Percentiles rank a stretch among this genome's conserved stretches.
phyloP scores from a whole-genome alignment of 2,329 filamentous ascomycete genomes.

The Nothomitra cinnamomea region DNA sequence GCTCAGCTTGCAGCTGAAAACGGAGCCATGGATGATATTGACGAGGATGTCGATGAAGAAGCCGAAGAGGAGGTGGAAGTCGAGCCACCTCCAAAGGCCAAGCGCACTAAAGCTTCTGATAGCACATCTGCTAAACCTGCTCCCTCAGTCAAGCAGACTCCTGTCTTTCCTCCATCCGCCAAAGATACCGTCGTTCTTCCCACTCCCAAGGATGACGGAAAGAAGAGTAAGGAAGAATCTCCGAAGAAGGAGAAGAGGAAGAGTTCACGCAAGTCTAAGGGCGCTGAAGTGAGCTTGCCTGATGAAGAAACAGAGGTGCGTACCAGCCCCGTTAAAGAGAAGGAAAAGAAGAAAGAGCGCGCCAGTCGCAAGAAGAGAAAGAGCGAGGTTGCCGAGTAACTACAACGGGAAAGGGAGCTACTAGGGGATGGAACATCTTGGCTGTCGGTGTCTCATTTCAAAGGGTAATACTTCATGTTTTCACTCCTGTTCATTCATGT shows the following conservation, averaged over 20 bases:
- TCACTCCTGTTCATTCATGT: no score
- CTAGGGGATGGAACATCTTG: not conserved
- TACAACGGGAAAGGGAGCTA: not conserved
- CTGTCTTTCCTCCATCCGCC: conserved; percentile 8
- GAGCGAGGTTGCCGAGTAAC: conserved; percentile 6
- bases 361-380: conserved; percentile 5
- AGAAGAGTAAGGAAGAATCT: conserved; percentile 11
- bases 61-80: conserved; percentile 11
- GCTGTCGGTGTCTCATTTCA: not conserved
- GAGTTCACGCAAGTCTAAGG: conserved; percentile 19
- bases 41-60: conserved; percentile 18
- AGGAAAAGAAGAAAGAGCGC: conserved; percentile 3
- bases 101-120: conserved; percentile 7
- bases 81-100: conserved; percentile 8
- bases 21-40: conserved; percentile 20
- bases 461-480: not conserved
- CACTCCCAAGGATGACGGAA: not conserved
- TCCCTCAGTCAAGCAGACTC: conserved; percentile 9
- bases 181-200: conserved; percentile 13
- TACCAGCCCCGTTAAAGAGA: not conserved
- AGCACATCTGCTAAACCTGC: conserved; percentile 4
- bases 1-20: conserved; percentile 20
- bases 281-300: conserved; percentile 1
- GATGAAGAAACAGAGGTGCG: conserved; percentile 15
- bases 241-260: conserved; percentile 19